Evolutionary conservation across 768 basidiomycete genomes (phyloP).

Genomic region (Stropharia rugosoannulata): DNA sequence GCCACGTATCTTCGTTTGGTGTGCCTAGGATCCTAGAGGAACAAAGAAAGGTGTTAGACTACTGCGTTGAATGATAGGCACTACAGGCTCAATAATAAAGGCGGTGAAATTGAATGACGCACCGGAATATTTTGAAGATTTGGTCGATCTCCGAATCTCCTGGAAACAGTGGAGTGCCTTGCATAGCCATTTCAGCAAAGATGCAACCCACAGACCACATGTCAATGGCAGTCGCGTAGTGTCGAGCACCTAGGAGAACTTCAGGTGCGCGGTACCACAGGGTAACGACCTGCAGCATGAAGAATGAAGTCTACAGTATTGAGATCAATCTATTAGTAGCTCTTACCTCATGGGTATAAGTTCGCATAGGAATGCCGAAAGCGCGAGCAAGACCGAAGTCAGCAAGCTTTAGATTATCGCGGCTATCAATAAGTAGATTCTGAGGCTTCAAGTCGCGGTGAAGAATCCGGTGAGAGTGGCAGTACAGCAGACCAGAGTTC

Average conservation of each 20-base stretch:
- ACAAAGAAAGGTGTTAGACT: background rate
- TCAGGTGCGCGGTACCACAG: conserved; percentile 99
- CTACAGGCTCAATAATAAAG: background rate
- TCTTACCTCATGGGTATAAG: conserved; percentile 96
- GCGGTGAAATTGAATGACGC: conserved; percentile 16
- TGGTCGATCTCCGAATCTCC: conserved; percentile 99
- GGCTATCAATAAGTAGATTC: conserved; percentile 88
- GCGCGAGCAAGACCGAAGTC: conserved; percentile 96
- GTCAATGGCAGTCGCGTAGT: conserved; percentile 97
- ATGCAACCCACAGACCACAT: conserved; percentile 99
- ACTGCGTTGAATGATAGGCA: background rate
- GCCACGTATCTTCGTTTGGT: conserved; percentile 89
- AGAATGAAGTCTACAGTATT: conserved; percentile 15
- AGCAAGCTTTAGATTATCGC: conserved; percentile 91
- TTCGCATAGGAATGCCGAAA: conserved; percentile 97
- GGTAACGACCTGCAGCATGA: conserved; percentile 80
- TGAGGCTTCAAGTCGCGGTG: conserved; percentile 97
- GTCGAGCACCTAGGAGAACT: conserved; percentile 91
- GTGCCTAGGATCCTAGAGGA: conserved; percentile 83
- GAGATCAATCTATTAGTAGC: conserved; percentile 1
- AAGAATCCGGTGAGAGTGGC: conserved; percentile 94
- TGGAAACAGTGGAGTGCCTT: conserved; percentile 87
- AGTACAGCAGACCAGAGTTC: conserved; percentile 87
- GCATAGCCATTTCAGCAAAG: conserved; percentile 98
- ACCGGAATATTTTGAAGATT: conserved; percentile 99